A percentile compares a stretch with the other conserved stretches of the same genome.
phyloP scores from a whole-genome alignment of 805 yeast species.

The Starmerella potacharoeniae region DNA sequence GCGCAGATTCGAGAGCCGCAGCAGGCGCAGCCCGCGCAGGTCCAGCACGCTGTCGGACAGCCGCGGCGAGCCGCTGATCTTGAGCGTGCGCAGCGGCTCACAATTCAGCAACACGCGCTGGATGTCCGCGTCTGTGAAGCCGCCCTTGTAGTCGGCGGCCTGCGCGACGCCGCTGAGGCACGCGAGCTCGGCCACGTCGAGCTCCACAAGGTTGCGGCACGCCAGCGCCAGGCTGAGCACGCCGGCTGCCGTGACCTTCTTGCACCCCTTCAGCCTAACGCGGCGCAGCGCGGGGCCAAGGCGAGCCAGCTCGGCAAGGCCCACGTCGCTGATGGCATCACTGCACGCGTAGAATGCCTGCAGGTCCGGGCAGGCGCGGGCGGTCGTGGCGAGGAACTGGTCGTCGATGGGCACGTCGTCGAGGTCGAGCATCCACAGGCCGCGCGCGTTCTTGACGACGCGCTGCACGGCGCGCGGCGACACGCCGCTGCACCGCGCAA shows the following conservation, averaged over 20 bases:
- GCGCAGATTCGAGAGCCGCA: conserved; percentile 57
- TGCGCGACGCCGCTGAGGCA: conserved; percentile 24
- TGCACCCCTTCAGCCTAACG: conserved; percentile 66
- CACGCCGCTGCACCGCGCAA: conserved; percentile 65
- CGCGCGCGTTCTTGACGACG: conserved; percentile 52
- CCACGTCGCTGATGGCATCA: conserved; percentile 46
- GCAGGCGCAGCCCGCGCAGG: conserved; percentile 47
- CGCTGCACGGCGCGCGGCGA: conserved; percentile 49
- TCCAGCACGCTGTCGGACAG: conserved; percentile 52
- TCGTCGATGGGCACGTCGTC: conserved; percentile 69
- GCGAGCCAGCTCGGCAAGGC: conserved; percentile 46
- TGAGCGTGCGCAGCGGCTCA: conserved; percentile 9
- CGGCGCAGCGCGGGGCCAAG: conserved; percentile 69
- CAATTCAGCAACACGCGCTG: conserved; percentile 3
- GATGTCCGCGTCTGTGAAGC: conserved; percentile 1
- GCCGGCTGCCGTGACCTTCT: conserved; percentile 51
- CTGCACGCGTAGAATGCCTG: conserved; percentile 72
- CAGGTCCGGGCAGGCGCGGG: conserved; percentile 57
- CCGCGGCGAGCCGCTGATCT: conserved; percentile 29
- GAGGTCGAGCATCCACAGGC: conserved; percentile 75
- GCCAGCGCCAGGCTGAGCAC: conserved; percentile 45
- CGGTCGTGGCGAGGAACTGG: conserved; percentile 54
- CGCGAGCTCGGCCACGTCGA: conserved; percentile 70
- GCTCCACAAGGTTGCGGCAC: conserved; percentile 76
- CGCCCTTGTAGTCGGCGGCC: neutral